phyloP scores from a whole-genome alignment of 2,329 filamentous ascomycete species.

The Trichoderma atrobrunneum region DNA sequence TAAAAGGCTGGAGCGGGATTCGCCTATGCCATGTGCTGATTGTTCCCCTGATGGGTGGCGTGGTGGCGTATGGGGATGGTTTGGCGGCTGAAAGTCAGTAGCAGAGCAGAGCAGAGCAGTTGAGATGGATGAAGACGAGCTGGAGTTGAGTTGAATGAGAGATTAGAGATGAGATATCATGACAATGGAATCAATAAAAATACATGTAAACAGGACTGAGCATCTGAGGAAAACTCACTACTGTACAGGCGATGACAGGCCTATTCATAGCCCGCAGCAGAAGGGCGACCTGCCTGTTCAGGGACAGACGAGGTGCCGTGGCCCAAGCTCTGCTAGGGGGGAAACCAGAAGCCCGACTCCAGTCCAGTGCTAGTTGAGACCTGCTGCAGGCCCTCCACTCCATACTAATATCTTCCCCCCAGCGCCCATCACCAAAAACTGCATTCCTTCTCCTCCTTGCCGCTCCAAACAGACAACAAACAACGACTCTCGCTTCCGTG shows the following conservation, averaged over 20 bases:
- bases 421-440: not conserved
- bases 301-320: not conserved
- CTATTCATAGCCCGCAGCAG: not conserved
- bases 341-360: not conserved
- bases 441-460: not conserved
- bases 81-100: not conserved
- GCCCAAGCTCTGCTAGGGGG: not conserved
- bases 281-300: not conserved
- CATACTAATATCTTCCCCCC: not conserved
- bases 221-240: not conserved
- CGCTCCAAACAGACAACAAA: not conserved
- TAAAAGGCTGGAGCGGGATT: not conserved
- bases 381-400: not conserved
- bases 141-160: not conserved
- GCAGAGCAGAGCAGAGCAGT: not conserved
- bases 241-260: not conserved
- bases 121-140: too few relatives aligned
- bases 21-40: constrained; percentile 9
- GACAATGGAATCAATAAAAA: not conserved
- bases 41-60: constrained; percentile 10
- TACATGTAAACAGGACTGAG: not conserved
- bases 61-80: constrained; percentile 9
- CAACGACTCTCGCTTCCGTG: not conserved
- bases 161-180: not conserved
- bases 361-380: not conserved